These are phyloP conservation scores for Nasturtium officinale DNA, from an alignment of 345 rosid species.

Conservation along the genomic window DNA sequence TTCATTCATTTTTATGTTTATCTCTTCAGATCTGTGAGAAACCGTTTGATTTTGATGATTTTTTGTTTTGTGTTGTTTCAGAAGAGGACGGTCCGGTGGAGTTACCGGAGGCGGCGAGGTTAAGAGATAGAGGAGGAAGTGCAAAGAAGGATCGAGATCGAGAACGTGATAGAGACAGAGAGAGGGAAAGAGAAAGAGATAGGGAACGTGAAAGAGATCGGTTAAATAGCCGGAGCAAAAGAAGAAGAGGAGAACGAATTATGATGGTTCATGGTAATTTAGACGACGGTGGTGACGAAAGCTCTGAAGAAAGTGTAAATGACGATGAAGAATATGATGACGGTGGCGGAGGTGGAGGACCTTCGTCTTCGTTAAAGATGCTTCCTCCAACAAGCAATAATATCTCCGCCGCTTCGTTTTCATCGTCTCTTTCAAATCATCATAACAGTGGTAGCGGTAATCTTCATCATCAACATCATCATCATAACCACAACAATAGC, in stretches of 20 bases:
- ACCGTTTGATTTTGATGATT: not conserved
- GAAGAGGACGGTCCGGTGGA: constrained; percentile 83
- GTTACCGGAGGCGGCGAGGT: constrained; percentile 74
- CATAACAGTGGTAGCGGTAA: constrained; percentile 40
- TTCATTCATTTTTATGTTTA: not conserved
- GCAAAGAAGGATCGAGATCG: constrained; percentile 75
- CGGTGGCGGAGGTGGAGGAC: constrained; percentile 53
- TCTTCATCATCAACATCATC: constrained; percentile 35
- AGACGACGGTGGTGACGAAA: constrained; percentile 79
- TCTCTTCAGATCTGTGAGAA: constrained; percentile 34
- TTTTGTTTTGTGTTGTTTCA: constrained; percentile 42
- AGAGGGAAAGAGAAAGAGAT: constrained; percentile 64
- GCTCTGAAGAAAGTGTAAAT: constrained; percentile 89
- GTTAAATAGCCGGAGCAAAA: constrained; percentile 68
- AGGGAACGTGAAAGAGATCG: constrained; percentile 91
- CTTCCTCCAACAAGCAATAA: constrained; percentile 63
- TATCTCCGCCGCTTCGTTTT: constrained; percentile 58
- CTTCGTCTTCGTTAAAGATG: constrained; percentile 61
- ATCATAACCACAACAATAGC: not conserved
- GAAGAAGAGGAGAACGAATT: constrained; percentile 80
- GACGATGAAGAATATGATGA: constrained; percentile 91
- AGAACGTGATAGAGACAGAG: constrained; percentile 68
- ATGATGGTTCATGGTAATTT: constrained; percentile 70
- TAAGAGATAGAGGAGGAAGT: constrained; percentile 75
- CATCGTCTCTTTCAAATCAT: constrained; percentile 58